Evolutionary conservation across 352 stramenopile species (phyloP).

Genomic region (Globisporangium orthogonon): DNA sequence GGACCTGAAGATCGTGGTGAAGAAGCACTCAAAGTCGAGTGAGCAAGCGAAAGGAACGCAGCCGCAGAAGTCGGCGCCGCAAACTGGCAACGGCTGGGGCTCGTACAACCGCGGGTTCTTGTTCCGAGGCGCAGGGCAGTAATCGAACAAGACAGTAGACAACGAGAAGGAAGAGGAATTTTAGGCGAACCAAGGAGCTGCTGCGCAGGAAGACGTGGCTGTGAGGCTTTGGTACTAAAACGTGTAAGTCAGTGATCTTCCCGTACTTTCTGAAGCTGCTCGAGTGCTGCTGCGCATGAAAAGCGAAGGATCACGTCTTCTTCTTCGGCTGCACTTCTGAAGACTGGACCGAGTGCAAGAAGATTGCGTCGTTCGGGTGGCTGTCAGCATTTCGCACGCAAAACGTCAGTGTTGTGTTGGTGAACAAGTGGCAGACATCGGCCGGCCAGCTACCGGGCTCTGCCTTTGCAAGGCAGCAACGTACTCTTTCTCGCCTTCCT

Average conservation of each 20-base stretch:
- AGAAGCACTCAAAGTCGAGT: neutral
- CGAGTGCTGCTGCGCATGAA: neutral
- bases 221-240: neutral
- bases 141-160: neutral
- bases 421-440: neutral
- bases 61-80: neutral
- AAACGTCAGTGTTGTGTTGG: neutral
- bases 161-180: neutral
- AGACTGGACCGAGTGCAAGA: slow-evolving; percentile 86
- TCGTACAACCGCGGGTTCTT: slow-evolving; percentile 7
- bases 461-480: slow-evolving; percentile 7
- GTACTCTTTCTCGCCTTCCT: slow-evolving; percentile 95
- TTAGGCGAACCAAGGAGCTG: neutral
- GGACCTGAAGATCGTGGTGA: neutral
- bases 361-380: slow-evolving; percentile 93
- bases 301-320: slow-evolving; percentile 20
- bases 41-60: neutral
- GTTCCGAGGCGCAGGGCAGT: slow-evolving; percentile 4
- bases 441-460: neutral
- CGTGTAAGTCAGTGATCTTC: slow-evolving; percentile 1
- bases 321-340: slow-evolving; percentile 84
- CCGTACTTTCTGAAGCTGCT: neutral
- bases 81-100: slow-evolving; percentile 1
- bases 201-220: neutral
- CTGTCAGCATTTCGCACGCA: slow-evolving; percentile 19